Conservation (phyloP, 2,329 filamentous ascomycete genomes). For the Falciphora oryzae region DNA sequence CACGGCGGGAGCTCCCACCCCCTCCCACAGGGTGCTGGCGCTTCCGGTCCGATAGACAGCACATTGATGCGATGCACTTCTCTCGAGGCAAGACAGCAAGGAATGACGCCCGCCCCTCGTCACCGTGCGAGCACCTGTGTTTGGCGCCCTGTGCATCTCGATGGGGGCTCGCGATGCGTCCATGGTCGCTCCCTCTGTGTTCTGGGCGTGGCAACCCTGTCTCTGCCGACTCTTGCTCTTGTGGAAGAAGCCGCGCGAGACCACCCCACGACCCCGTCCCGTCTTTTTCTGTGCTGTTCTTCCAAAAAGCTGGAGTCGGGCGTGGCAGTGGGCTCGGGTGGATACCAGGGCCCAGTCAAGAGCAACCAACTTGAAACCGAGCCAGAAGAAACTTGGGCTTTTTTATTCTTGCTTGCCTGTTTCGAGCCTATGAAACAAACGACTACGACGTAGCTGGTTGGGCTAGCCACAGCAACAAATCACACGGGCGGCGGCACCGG, state of each 20-base stretch:
- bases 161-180: neutral
- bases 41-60: too few species aligned
- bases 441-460: neutral
- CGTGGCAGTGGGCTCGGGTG: neutral
- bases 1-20: neutral
- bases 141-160: neutral
- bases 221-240: neutral
- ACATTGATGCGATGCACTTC: too few species aligned
- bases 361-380: conserved; percentile 1
- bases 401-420: conserved; percentile 3
- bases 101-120: neutral
- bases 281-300: neutral
- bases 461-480: neutral
- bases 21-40: too few species aligned
- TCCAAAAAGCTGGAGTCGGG: neutral
- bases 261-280: neutral
- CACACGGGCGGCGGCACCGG: neutral
- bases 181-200: neutral
- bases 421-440: conserved; percentile 6
- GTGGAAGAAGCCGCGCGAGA: neutral
- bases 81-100: too few species aligned
- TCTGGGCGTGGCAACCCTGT: neutral
- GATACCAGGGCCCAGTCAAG: neutral
- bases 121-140: neutral
- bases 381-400: conserved; percentile 2